These are phyloP conservation scores for Mortierella hygrophila DNA, from an alignment of 192 early-diverging fungal species.

Conservation along the genomic window DNA sequence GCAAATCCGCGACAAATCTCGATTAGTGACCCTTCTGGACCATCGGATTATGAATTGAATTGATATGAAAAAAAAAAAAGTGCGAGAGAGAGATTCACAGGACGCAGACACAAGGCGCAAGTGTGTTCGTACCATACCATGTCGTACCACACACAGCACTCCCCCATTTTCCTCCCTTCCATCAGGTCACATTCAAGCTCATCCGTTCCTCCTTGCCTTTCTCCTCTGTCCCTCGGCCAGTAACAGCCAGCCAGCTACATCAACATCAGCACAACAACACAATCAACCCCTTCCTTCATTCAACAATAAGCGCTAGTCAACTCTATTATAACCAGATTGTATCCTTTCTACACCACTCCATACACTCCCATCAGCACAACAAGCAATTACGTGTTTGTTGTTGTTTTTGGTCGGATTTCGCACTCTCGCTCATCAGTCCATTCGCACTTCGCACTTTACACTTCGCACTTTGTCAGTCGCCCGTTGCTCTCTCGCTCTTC, in stretches of 20 bases:
- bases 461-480: not conserved
- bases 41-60: not conserved
- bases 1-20: not conserved
- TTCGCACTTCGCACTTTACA: too few species aligned
- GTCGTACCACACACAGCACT: not conserved
- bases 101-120: not conserved
- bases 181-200: not conserved
- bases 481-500: not conserved
- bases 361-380: not conserved
- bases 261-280: too few species aligned
- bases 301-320: too few species aligned
- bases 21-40: not conserved
- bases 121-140: not conserved
- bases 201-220: not conserved
- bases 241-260: too few species aligned
- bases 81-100: not conserved
- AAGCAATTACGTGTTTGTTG: not conserved
- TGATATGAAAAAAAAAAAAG: not conserved
- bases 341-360: not conserved
- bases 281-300: too few species aligned
- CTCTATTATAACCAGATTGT: too few species aligned
- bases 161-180: not conserved
- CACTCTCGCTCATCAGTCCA: too few species aligned
- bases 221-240: too few species aligned
- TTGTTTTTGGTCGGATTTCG: not conserved